Base-by-base conservation (phyloP, 768 basidiomycete species). In the Podaxis rugospora region DNA sequence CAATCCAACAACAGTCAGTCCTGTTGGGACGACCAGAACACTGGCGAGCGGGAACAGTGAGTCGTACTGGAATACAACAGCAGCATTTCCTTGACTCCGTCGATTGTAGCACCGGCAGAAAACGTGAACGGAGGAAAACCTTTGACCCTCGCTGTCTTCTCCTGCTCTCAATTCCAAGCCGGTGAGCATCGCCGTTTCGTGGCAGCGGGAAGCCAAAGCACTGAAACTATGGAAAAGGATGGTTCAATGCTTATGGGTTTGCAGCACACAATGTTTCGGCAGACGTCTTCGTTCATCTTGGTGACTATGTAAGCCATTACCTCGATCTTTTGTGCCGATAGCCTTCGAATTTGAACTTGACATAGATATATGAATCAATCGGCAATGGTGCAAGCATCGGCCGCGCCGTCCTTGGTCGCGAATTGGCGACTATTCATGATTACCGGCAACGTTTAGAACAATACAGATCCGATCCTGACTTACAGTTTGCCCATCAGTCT, bases 171-270 rank as follows among this genome's bases (percentile, higher is more conserved):
- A 58, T 83, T 72, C 64, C 84, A 82, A 68, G 70, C 73, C 44
- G 81, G 82, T 78, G 55, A 21, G 71, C 42, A n/a, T 16, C 16
- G 2, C 1, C 11, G 25, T 49, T n/a, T 5, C 11, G 21, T 9
- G 35, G 7, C 46, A 25, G 35, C 39, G 35, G 32, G 16, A 36
- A 14, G 28, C n/a, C 51, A 23, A 61, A 39, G 54, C 40, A 44
- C 13, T 27, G 39, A 37, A 32, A 42, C 0, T 44, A 35, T 18
- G 35, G 6, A 36, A 47, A 64, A 80, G 83, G 83, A 1, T 83
- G 77, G 71, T 86, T 85, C 74, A 85, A 84, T 68, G 83, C 83
- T 9, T 86, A 85, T 66, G 82, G 80, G 2, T 75, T 79, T 51
- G 83, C 82, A 5, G 80, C 82, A 16, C 78, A 78, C 60, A 81